Conservation (phyloP, 2,329 filamentous ascomycete genomes). For the Apiospora rasikravindrae region DNA sequence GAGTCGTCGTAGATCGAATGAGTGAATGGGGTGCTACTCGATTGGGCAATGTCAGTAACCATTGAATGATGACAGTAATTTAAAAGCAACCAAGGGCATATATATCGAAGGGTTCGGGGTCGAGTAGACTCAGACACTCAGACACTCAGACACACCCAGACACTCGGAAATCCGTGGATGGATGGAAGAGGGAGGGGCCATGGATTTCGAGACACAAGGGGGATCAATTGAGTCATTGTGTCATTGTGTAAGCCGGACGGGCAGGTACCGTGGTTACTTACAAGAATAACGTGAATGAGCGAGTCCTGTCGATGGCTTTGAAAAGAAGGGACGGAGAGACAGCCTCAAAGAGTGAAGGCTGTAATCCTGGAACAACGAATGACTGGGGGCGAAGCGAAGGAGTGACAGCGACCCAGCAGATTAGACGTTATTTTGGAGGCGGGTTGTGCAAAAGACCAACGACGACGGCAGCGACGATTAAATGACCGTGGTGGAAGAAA, state of each 20-base stretch:
- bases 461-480: slow-evolving; percentile 41
- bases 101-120: neutral
- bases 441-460: slow-evolving; percentile 28
- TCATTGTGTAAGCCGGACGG: neutral
- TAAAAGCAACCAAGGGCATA: slow-evolving; percentile 10
- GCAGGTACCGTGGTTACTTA: neutral
- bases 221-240: neutral
- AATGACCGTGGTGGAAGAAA: slow-evolving; percentile 40
- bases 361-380: slow-evolving; percentile 45
- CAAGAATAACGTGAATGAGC: neutral
- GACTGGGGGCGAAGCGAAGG: slow-evolving; percentile 42
- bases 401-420: slow-evolving; percentile 36
- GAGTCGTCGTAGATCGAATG: slow-evolving; percentile 25
- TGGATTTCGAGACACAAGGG: slow-evolving; percentile 7
- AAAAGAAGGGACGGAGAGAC: slow-evolving; percentile 53
- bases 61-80: neutral
- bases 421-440: slow-evolving; percentile 35
- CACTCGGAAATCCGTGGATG: too few species aligned
- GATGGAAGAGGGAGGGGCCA: neutral
- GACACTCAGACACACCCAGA: too few species aligned
- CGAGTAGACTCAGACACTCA: neutral
- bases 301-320: slow-evolving; percentile 13
- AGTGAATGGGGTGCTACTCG: slow-evolving; percentile 24
- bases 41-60: slow-evolving; percentile 15
- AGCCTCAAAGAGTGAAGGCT: slow-evolving; percentile 53